Conservation (phyloP, 1,139 yeast species). For the Blastobotrys petasosporus region DNA sequence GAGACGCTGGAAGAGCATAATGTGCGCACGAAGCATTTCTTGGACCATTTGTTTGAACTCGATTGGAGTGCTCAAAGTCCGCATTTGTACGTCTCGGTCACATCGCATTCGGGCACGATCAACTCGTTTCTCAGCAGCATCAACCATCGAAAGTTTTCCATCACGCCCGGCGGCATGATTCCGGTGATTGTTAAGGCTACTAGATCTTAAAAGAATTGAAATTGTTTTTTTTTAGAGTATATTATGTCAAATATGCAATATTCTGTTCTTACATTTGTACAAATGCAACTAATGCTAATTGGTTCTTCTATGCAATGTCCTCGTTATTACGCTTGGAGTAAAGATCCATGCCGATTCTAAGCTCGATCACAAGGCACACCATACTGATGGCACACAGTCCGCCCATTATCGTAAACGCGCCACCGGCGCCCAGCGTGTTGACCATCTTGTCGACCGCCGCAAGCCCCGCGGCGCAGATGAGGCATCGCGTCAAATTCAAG, state of each 20-base stretch:
- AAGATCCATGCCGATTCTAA: conserved; percentile 10
- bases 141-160: conserved; percentile 50
- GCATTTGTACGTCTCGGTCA: conserved; percentile 42
- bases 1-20: conserved; percentile 48
- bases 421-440: conserved; percentile 49
- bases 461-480: conserved; percentile 54
- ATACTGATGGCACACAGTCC: conserved; percentile 32
- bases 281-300: neutral
- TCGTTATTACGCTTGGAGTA: conserved; percentile 2
- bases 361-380: conserved; percentile 16
- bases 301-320: neutral
- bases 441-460: conserved; percentile 59
- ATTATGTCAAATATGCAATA: neutral
- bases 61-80: conserved; percentile 27
- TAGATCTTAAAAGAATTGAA: neutral
- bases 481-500: conserved; percentile 55
- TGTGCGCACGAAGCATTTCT: conserved; percentile 43
- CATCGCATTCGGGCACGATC: conserved; percentile 61
- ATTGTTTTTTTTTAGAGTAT: neutral
- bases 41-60: conserved; percentile 42
- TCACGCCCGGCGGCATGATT: conserved; percentile 62
- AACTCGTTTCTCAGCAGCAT: conserved; percentile 47
- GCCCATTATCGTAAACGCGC: conserved; percentile 55
- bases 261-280: neutral
- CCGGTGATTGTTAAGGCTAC: conserved; percentile 44